Percentiles rank a stretch among this genome's conserved stretches.
Conservation (phyloP, 352 stramenopile species). For the Aphanomyces invadans region DNA sequence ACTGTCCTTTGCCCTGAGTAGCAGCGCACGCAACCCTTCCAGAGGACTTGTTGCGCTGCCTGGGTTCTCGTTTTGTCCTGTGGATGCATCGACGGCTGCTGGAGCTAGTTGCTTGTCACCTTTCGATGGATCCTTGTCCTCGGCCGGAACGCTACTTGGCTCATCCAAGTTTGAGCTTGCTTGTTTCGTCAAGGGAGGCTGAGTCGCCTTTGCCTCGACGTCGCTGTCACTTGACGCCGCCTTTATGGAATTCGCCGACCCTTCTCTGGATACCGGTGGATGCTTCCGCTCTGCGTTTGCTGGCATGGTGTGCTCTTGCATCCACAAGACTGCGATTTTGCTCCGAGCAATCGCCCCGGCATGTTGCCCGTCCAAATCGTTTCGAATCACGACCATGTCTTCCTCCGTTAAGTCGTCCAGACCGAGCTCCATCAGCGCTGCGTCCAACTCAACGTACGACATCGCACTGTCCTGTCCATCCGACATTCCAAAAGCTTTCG, state of each 20-base stretch:
- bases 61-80: too few species aligned
- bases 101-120: too few species aligned
- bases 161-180: neutral
- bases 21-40: conserved; percentile 15
- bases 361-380: conserved; percentile 14
- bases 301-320: neutral
- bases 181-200: neutral
- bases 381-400: neutral
- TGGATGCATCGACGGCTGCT: too few species aligned
- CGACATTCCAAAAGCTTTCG: conserved; percentile 32
- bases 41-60: neutral
- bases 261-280: neutral
- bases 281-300: too few species aligned
- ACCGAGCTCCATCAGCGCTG: neutral
- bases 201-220: too few species aligned
- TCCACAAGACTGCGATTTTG: neutral
- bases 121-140: too few species aligned
- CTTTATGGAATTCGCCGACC: neutral
- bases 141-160: neutral
- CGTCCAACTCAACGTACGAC: conserved; percentile 15
- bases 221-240: neutral
- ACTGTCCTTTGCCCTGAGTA: conserved; percentile 16
- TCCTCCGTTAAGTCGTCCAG: neutral
- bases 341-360: conserved; percentile 8
- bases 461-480: conserved; percentile 30